Conservation (phyloP, 345 rosid genomes). For the Dimocarpus longan region DNA sequence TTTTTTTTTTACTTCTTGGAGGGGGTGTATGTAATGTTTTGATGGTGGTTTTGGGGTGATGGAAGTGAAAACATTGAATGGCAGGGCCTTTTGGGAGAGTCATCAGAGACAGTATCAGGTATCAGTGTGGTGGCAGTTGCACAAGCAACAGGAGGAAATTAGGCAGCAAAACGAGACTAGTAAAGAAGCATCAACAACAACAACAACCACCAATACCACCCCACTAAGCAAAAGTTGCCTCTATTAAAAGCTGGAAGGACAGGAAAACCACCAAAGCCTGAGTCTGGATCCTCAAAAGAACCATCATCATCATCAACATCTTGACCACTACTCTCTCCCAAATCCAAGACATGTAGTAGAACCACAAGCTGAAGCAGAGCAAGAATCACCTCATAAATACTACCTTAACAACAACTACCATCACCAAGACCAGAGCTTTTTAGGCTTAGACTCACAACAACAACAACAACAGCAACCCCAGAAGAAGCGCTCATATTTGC, state of each 20-base stretch:
- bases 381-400: slow-evolving; percentile 16
- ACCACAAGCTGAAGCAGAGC: slow-evolving; percentile 19
- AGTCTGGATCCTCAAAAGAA: slow-evolving; percentile 66
- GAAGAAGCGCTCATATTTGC: slow-evolving; percentile 43
- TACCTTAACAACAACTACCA: slow-evolving; percentile 26
- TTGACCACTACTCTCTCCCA: slow-evolving; percentile 6
- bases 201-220: slow-evolving; percentile 20
- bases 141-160: slow-evolving; percentile 39
- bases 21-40: background rate
- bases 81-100: slow-evolving; percentile 48
- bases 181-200: slow-evolving; percentile 17
- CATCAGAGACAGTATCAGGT: slow-evolving; percentile 34
- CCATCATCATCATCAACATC: slow-evolving; percentile 30
- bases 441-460: slow-evolving; percentile 28
- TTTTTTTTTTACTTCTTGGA: background rate
- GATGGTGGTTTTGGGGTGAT: slow-evolving; percentile 33
- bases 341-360: slow-evolving; percentile 36
- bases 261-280: slow-evolving; percentile 38
- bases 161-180: slow-evolving; percentile 26
- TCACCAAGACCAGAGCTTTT: slow-evolving; percentile 34
- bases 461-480: slow-evolving; percentile 34
- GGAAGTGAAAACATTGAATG: slow-evolving; percentile 55
- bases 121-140: slow-evolving; percentile 52
- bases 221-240: slow-evolving; percentile 25
- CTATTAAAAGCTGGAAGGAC: slow-evolving; percentile 63